phyloP scores from a whole-genome alignment of 225 moss, liverwort and hornwort species.

The Thuidium tamariscinum region DNA sequence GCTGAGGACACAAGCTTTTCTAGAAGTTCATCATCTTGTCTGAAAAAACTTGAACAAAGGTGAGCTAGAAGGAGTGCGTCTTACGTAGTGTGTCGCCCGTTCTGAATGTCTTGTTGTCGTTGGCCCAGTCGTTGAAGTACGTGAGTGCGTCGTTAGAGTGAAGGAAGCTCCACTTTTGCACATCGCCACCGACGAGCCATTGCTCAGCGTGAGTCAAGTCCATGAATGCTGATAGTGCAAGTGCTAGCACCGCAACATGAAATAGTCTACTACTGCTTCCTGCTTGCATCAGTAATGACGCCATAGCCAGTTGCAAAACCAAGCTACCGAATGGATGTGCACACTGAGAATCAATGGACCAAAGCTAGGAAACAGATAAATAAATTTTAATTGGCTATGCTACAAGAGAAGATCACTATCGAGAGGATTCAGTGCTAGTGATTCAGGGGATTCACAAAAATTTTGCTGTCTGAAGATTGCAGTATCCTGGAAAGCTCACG shows the following conservation, averaged over 20 bases:
- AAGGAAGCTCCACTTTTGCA: conserved; percentile 19
- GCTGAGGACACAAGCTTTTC: not conserved
- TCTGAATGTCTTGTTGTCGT: not conserved
- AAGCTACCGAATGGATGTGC: not conserved
- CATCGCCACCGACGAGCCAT: conserved; percentile 4
- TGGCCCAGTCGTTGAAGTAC: conserved; percentile 23
- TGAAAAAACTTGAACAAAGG: not conserved
- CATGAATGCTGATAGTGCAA: not conserved
- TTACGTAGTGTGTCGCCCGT: conserved; percentile 15
- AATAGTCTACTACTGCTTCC: not conserved
- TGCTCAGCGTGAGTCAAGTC: not conserved
- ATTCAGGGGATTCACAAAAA: not conserved
- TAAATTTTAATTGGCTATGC: not conserved
- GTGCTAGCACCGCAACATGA: not conserved
- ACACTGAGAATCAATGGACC: not conserved
- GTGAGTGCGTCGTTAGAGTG: not conserved
- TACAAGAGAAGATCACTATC: not conserved
- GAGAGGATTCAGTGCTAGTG: not conserved
- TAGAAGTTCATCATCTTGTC: not conserved
- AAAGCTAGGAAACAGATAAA: too few relatives aligned
- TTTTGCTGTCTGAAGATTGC: not conserved
- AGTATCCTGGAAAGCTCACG: not conserved
- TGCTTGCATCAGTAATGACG: not conserved
- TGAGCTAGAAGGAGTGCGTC: not conserved
- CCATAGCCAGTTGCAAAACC: not conserved